Conservation (phyloP, 805 yeast species). For the Kockiozyma suomiensis region DNA sequence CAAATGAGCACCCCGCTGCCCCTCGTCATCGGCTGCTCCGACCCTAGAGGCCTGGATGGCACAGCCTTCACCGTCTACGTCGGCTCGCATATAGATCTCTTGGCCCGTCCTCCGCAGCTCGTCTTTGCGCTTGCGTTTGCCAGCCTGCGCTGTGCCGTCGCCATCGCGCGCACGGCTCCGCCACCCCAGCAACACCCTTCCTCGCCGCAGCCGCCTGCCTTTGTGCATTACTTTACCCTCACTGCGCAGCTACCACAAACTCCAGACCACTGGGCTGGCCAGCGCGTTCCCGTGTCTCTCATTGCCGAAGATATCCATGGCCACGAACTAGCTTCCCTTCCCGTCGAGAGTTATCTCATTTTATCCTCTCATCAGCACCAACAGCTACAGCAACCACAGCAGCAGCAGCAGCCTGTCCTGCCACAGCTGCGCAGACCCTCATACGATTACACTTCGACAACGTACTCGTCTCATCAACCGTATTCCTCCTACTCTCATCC, state of each 20-base stretch:
- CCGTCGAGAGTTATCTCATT: slow-evolving; percentile 20
- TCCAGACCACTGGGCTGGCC: slow-evolving; percentile 25
- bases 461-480: not conserved
- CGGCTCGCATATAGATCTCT: slow-evolving; percentile 15
- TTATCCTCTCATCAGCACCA: slow-evolving; percentile 1
- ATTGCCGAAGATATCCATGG: slow-evolving; percentile 27
- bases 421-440: slow-evolving; percentile 11
- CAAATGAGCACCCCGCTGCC: slow-evolving; percentile 15
- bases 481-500: not conserved
- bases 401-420: slow-evolving; percentile 2
- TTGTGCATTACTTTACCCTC: slow-evolving; percentile 23
- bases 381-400: slow-evolving; percentile 9
- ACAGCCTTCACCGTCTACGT: slow-evolving; percentile 27
- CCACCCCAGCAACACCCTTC: slow-evolving; percentile 9
- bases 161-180: slow-evolving; percentile 24
- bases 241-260: slow-evolving; percentile 22
- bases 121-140: slow-evolving; percentile 20
- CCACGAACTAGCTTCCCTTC: slow-evolving; percentile 22
- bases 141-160: slow-evolving; percentile 19
- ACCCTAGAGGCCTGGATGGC: slow-evolving; percentile 28
- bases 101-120: slow-evolving; percentile 13
- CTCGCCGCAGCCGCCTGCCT: slow-evolving; percentile 1
- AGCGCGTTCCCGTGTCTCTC: slow-evolving; percentile 22
- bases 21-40: slow-evolving; percentile 29
- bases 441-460: not conserved